These are phyloP conservation scores for Spencermartinsiella ligniputridi DNA, from an alignment of 1,139 yeast genomes.

Conservation along the genomic window DNA sequence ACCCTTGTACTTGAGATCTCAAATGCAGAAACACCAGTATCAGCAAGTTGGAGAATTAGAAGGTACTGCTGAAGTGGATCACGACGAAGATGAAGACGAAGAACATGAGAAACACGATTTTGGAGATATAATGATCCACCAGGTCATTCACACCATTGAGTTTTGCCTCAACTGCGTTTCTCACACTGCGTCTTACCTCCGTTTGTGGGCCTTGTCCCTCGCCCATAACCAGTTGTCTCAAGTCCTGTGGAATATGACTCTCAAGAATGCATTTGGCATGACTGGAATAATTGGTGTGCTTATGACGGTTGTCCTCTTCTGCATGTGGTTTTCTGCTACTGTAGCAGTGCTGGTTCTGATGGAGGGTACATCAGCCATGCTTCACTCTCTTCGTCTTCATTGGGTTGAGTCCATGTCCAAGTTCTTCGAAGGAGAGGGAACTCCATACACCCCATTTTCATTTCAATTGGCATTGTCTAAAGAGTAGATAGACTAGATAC, in stretches of 20 bases:
- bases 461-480: too few relatives aligned
- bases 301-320: conserved; percentile 74
- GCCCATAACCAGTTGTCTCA: conserved; percentile 96
- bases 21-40: conserved; percentile 35
- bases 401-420: conserved; percentile 99
- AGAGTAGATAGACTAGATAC: too few relatives aligned
- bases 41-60: conserved; percentile 23
- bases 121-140: conserved; percentile 95
- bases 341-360: conserved; percentile 86
- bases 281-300: conserved; percentile 68
- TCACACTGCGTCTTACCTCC: conserved; percentile 94
- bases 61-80: conserved; percentile 23
- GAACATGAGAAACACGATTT: conserved; percentile 45
- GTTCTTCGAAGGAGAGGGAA: conserved; percentile 94
- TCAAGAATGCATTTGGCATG: conserved; percentile 72
- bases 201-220: conserved; percentile 94
- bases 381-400: conserved; percentile 91
- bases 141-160: conserved; percentile 97
- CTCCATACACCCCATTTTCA: conserved; percentile 77
- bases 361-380: conserved; percentile 99
- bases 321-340: conserved; percentile 91
- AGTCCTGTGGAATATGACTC: conserved; percentile 95
- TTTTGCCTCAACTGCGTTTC: conserved; percentile 96
- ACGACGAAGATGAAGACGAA: conserved; percentile 31
- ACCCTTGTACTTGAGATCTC: conserved; percentile 66